phyloP scores from a whole-genome alignment of 805 yeast species.

The Candida gorgasii region DNA sequence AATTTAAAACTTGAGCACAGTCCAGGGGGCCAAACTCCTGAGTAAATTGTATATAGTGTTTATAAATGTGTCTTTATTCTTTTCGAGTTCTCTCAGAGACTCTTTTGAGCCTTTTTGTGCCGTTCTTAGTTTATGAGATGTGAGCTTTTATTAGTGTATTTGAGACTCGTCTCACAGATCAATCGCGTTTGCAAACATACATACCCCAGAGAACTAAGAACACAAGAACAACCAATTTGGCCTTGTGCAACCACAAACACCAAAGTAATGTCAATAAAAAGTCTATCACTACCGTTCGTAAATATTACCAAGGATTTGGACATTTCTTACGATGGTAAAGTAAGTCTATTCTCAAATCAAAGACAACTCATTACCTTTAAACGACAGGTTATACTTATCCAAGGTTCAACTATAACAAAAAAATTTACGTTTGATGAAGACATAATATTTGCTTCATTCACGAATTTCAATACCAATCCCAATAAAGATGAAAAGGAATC shows the following conservation, averaged over 20 bases:
- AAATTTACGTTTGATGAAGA: conserved; percentile 51
- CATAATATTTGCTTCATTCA: conserved; percentile 62
- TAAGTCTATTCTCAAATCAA: conserved; percentile 25
- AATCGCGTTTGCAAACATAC: no score
- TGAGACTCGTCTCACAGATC: no score
- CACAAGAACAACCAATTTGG: no score
- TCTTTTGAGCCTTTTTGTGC: neutral
- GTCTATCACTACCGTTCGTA: conserved; percentile 30
- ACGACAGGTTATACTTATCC: conserved; percentile 48
- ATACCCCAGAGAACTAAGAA: no score
- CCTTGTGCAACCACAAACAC: no score
- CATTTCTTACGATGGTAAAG: conserved; percentile 22
- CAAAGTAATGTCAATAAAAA: neutral
- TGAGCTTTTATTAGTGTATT: no score
- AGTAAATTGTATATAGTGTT: conserved; percentile 6
- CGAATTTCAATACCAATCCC: conserved; percentile 39
- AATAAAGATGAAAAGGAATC: conserved; percentile 11
- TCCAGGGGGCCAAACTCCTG: no score
- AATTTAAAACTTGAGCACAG: no score
- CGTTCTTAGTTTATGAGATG: no score
- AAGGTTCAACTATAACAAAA: conserved; percentile 48
- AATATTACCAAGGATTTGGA: conserved; percentile 28
- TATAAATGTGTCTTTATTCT: neutral
- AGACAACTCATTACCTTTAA: conserved; percentile 37
- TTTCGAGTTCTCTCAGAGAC: neutral